Base-by-base conservation (phyloP, 2,329 filamentous ascomycete species). In the Epichloe amarillans region DNA sequence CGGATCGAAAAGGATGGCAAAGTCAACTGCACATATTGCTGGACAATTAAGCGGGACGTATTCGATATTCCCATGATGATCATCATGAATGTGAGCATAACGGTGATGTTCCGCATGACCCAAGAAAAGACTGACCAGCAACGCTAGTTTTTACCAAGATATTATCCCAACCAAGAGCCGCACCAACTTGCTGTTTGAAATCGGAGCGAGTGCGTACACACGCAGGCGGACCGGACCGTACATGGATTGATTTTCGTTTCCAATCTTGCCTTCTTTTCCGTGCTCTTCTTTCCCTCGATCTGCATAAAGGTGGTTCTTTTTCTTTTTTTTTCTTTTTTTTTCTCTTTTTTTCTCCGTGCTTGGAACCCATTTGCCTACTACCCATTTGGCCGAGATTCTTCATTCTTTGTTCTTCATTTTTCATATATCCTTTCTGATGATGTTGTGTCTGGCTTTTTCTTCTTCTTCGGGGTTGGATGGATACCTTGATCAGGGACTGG, bases 21-120 rank as follows among this genome's bases (percentile, higher is more conserved):
- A 68, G 86, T 97, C 52, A 87, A 95, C 64, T 96, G 90, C 71
- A 89, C 86, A 61, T 95, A 94, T 69, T 95, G 88, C 71, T 97
- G 91, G 90, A 91, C 88, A 56, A 90, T 97, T 55, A 95, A 95
- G 71, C 78, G 91, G 56, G 93, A 98, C 67, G 88, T 93, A 40
- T 97, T 97, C 71, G 91, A 97, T 70, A 95, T 97, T 67, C 93
- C 93, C 21, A 95, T 96, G 88, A 76, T 97, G 71, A 94, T 97
- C 67, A 87, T 96, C 62, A 91, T 97, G 74, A 96, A 96, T 72
- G 93, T 96, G 67, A 84, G 90, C 83, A 8, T 26, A 26, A 19
- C 17, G 14, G 10, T 21, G 8, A 5, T 3, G 5, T 17, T 37
- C 17, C 12, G 12, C 10, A 5, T 47, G 11, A 26, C 36, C 17